A percentile compares a stretch with the other conserved stretches of the same genome.
These are phyloP conservation scores for Juglanconis juglandina DNA, from an alignment of 2,329 filamentous ascomycete genomes.

Conservation along the genomic window DNA sequence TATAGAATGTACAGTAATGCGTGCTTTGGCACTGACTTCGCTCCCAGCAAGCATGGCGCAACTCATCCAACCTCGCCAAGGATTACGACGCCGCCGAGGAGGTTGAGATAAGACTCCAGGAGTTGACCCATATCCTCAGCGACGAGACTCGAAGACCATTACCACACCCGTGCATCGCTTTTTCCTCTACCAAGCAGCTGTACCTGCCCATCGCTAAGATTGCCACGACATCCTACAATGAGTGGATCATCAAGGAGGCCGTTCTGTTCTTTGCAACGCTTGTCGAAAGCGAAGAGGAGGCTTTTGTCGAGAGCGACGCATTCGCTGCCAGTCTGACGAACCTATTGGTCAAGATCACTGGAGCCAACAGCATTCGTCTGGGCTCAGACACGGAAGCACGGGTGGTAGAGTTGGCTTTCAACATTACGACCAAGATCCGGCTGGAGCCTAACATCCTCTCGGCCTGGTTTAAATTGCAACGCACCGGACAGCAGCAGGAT, in stretches of 20 bases:
- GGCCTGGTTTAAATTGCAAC: constrained; percentile 79
- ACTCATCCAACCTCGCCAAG: constrained; percentile 55
- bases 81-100: constrained; percentile 61
- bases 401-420: constrained; percentile 90
- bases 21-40: constrained; percentile 7
- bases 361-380: constrained; percentile 68
- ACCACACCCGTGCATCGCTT: constrained; percentile 87
- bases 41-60: constrained; percentile 56
- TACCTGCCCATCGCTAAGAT: constrained; percentile 89
- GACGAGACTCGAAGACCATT: constrained; percentile 86
- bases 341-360: constrained; percentile 75
- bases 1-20: neutral
- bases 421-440: constrained; percentile 93
- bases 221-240: constrained; percentile 77
- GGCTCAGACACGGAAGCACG: constrained; percentile 80
- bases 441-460: constrained; percentile 81
- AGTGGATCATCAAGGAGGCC: constrained; percentile 79
- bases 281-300: constrained; percentile 94
- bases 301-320: constrained; percentile 79
- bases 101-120: constrained; percentile 60
- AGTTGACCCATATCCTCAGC: constrained; percentile 69
- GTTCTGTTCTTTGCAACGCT: constrained; percentile 85
- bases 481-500: constrained; percentile 29
- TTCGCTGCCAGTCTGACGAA: constrained; percentile 88
- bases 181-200: constrained; percentile 80